Evolutionary conservation across 2,329 filamentous ascomycete genomes (phyloP).

Genomic region (Sporothrix mexicana): DNA sequence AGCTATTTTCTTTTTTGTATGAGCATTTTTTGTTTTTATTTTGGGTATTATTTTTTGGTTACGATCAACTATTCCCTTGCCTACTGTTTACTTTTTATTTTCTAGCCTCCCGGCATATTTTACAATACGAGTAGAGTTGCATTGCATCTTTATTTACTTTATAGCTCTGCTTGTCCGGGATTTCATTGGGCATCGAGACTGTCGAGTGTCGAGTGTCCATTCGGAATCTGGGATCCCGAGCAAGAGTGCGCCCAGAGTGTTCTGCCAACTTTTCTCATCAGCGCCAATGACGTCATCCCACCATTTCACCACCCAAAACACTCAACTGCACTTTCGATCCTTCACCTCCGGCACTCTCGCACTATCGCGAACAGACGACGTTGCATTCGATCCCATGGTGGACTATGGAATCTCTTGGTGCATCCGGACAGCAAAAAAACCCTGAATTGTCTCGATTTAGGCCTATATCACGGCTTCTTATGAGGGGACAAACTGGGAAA

Average conservation of each 20-base stretch:
- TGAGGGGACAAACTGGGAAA: constrained; percentile 6
- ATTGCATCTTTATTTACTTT: background rate
- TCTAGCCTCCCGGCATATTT: background rate
- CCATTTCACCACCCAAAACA: background rate
- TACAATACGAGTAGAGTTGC: background rate
- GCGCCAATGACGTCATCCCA: constrained; percentile 30
- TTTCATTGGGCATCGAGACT: background rate
- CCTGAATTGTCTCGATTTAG: background rate
- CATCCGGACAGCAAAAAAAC: background rate
- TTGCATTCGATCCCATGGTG: constrained; percentile 19
- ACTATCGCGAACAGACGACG: background rate
- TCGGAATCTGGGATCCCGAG: constrained; percentile 15
- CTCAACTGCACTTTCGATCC: background rate
- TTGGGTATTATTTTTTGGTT: background rate
- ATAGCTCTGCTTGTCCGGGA: too few species aligned
- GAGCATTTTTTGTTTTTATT: background rate
- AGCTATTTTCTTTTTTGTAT: background rate
- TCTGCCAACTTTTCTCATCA: constrained; percentile 27
- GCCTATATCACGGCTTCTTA: background rate
- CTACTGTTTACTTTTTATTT: background rate
- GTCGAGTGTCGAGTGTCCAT: background rate
- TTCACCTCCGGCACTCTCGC: too few species aligned
- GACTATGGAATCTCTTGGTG: background rate
- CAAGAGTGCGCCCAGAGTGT: background rate
- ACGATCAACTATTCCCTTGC: too few species aligned